Base-by-base conservation (phyloP, 176 grass and related monocot genomes). In the Stipa capillata region DNA sequence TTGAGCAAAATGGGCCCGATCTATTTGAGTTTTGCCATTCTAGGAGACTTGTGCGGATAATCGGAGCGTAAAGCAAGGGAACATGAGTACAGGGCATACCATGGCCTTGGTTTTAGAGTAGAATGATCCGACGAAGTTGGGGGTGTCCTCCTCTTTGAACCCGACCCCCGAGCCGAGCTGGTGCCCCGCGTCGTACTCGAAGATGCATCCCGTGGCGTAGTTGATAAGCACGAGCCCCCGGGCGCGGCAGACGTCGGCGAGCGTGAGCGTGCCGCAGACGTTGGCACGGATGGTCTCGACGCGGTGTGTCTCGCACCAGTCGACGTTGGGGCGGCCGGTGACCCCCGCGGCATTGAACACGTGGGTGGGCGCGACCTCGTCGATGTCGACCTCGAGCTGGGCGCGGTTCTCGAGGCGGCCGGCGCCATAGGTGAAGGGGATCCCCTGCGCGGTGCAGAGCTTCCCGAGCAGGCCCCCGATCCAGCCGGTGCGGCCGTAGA, bases 21-120 rank as follows among this genome's bases (percentile, higher is more conserved):
- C 34, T 45, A 15, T 34, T 71, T 43, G 27, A 10, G 14, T 8
- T 29, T 73, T 11, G 18, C 17, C 34, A 66, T 40, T 35, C 18
- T 25, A 67, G 33, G 13, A 79, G 11, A 32, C 20, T n/a, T 41
- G 5, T 50, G 32, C 2, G 40, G 17, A 27, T 36, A 69, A 34
- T 23, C 31, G 8, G 65, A 53, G 18, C 29, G 16, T 60, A 42
- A 65, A 47, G 15, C 16, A 54, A 81, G 71, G 25, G 23, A 27
- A 16, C 8, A 15, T 44, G 65, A 25, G 65, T 0, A 45, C 0
- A 29, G 5, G 55, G 15, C 79, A 40, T 80, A 97, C 93, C 93
- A 93, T 97, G 70, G 93, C 93, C 85, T 97, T 97, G 57, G 93
- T 97, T 54, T 93, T 97, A 70, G 90, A 93, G 79, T 93, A 97